Percentiles rank a stretch among this genome's conserved stretches.
phyloP scores from a whole-genome alignment of 2,329 filamentous ascomycete species.

The Paradendryphiella salina region DNA sequence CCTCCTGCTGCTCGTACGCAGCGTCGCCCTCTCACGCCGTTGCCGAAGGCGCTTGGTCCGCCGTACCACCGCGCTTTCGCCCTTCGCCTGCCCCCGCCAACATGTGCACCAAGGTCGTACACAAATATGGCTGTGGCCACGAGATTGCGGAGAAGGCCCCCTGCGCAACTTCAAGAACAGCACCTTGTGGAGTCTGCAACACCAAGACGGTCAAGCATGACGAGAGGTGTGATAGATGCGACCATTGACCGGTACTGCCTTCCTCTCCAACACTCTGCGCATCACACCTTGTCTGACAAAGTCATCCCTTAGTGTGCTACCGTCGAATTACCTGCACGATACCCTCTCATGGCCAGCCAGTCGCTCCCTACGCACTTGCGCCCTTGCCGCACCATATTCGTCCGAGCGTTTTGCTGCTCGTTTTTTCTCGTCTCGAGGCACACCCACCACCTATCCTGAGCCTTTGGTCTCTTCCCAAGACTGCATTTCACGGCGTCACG shows the following conservation, averaged over 20 bases:
- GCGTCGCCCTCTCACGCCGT: slow-evolving; percentile 22
- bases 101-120: slow-evolving; percentile 55
- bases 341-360: slow-evolving; percentile 35
- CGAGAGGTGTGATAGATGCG: slow-evolving; percentile 53
- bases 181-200: slow-evolving; percentile 48
- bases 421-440: slow-evolving; percentile 27
- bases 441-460: slow-evolving; percentile 21
- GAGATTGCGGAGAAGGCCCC: slow-evolving; percentile 49
- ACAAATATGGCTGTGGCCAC: slow-evolving; percentile 54
- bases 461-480: slow-evolving; percentile 32
- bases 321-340: slow-evolving; percentile 39
- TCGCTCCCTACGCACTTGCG: slow-evolving; percentile 35
- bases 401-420: slow-evolving; percentile 25
- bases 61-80: slow-evolving; percentile 24
- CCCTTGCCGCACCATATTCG: slow-evolving; percentile 32
- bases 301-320: slow-evolving; percentile 30
- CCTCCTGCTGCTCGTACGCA: slow-evolving; percentile 16
- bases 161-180: slow-evolving; percentile 53
- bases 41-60: slow-evolving; percentile 29
- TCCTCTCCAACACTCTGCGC: slow-evolving; percentile 9
- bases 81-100: slow-evolving; percentile 22
- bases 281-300: slow-evolving; percentile 38
- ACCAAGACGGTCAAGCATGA: slow-evolving; percentile 53
- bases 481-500: slow-evolving; percentile 50
- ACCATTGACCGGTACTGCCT: slow-evolving; percentile 48